Evolutionary conservation across 1,284 basidiomycete genomes (phyloP).

Genomic region (Cryptococcus maquisensis): DNA sequence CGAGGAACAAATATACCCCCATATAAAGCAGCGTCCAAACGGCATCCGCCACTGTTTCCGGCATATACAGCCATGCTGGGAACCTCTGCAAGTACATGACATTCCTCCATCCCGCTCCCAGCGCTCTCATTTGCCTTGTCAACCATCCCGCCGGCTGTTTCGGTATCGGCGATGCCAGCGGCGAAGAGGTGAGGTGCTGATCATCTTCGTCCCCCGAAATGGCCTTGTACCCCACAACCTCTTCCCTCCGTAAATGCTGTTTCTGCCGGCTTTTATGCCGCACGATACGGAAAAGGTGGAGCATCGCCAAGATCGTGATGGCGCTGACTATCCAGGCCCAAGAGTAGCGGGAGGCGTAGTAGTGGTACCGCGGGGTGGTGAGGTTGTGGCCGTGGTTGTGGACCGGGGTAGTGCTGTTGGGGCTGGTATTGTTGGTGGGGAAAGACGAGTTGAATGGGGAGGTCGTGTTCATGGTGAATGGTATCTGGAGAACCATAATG

Average conservation of each 20-base stretch:
- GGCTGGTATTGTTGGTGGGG: too few species aligned
- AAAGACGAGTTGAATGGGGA: too few species aligned
- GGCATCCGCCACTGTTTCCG: conserved; percentile 27
- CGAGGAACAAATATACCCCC: conserved; percentile 16
- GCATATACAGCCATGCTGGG: conserved; percentile 30
- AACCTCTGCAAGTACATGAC: conserved; percentile 22
- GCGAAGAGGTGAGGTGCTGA: too few species aligned
- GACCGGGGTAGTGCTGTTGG: too few species aligned
- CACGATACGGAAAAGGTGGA: conserved; percentile 5
- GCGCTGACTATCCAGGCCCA: conserved; percentile 10
- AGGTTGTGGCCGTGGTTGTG: not conserved
- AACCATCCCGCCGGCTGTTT: not conserved
- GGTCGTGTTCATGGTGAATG: too few species aligned
- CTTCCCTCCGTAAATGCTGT: not conserved
- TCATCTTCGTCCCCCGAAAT: not conserved
- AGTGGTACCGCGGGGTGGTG: conserved; percentile 5
- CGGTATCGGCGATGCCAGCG: too few species aligned
- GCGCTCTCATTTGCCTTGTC: not conserved
- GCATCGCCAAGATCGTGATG: conserved; percentile 7
- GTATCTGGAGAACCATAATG: too few species aligned
- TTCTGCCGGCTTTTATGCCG: conserved; percentile 4
- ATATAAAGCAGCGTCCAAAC: conserved; percentile 25
- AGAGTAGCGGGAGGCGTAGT: conserved; percentile 20
- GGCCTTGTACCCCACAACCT: not conserved
- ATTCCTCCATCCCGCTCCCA: conserved; percentile 14